Evolutionary conservation across 1,284 basidiomycete genomes (phyloP), one percentile per base, ranked within the genome.

Genomic region (Puccinia novopanici): DNA sequence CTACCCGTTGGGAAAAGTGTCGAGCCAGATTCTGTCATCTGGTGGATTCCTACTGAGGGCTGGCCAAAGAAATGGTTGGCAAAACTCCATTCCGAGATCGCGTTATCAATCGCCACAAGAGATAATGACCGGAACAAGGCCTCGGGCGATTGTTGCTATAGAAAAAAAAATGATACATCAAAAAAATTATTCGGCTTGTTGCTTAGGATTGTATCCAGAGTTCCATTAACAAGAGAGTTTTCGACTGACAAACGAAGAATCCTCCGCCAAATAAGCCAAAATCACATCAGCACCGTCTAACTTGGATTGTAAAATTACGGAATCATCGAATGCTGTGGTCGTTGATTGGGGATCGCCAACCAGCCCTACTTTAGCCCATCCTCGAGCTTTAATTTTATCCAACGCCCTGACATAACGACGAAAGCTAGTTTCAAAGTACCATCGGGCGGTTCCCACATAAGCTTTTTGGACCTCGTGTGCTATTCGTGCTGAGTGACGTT

Each of bases 361-460:
- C 24, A 85, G 81, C 10, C 85, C 86, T 5, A 84, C 82, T 6
- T 84, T 81, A 57, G 63, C 48, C 73, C 84, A 83, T 27, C 72
- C 70, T 72, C 87, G 83, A 71, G 92, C 91, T 88, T 92, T 92
- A 67, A 97, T 89, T 86, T 88, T 90, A 34, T 90, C 89, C 65
- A 98, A 87, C 83, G 91, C 92, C 45, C 97, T 88, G 40, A 91
- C 89, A 85, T 99, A 99, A 70, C 97, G 88, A 81, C 97, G 88
- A 85, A 99, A 95, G 0, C 92, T 94, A 22, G 97, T 98, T 86
- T 99, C 97, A 82, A 95, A 98, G 85, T 98, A 99, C 24, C 93
- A 89, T 27, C 95, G 89, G 4, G 93, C 92, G 15, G 92, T 91
- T 63, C 89, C 90, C 45, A 92, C 88, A 85, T 99, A 99, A 4